Conservation (phyloP, 2,329 filamentous ascomycete species). For the Monilinia aucupariae region DNA sequence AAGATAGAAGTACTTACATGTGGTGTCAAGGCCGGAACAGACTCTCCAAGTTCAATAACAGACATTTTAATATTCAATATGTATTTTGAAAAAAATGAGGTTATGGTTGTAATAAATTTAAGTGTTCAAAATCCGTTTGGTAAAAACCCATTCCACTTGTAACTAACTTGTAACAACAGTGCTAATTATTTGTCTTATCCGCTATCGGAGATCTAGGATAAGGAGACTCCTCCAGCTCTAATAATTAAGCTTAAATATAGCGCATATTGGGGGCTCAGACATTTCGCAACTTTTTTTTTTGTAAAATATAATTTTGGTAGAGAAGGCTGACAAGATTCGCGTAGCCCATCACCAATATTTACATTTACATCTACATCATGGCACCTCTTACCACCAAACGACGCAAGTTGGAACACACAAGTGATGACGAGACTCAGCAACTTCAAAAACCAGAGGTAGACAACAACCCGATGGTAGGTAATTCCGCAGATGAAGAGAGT, state of each 20-base stretch:
- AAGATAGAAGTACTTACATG: conserved; percentile 31
- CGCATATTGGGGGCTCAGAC: neutral
- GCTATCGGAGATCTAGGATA: conserved; percentile 19
- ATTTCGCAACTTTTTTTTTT: conserved; percentile 9
- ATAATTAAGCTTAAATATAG: conserved; percentile 20
- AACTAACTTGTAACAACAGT: neutral
- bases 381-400: conserved; percentile 31
- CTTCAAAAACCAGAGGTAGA: conserved; percentile 10
- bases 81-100: neutral
- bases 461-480: conserved; percentile 12
- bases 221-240: neutral
- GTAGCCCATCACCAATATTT: neutral
- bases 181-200: conserved; percentile 14
- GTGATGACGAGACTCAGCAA: neutral
- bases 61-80: conserved; percentile 28
- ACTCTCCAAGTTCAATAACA: conserved; percentile 34
- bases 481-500: conserved; percentile 14
- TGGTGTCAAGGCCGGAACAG: conserved; percentile 35
- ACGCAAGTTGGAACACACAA: conserved; percentile 34
- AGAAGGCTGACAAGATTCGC: conserved; percentile 2
- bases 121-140: neutral
- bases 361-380: conserved; percentile 20
- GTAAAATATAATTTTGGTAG: conserved; percentile 14
- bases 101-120: neutral
- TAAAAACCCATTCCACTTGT: neutral